Conservation (phyloP, 73 alveolate species). For the Paramecium pentaurelia region DNA sequence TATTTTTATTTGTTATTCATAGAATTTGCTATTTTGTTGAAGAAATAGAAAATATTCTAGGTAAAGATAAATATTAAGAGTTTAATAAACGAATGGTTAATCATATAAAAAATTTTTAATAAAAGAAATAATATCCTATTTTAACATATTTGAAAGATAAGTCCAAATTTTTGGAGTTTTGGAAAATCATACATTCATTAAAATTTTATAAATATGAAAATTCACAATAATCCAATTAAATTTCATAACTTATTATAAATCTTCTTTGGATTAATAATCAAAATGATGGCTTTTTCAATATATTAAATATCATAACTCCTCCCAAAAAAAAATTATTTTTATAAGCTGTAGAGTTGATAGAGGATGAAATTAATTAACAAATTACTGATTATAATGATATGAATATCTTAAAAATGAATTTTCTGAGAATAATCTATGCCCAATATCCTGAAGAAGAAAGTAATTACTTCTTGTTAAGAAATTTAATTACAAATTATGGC, state of each 20-base stretch:
- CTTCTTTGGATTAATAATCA: neutral
- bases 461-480: neutral
- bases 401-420: no score
- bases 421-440: neutral
- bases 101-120: no score
- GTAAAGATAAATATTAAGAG: no score
- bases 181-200: neutral
- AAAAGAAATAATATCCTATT: no score
- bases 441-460: neutral
- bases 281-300: no score
- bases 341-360: neutral
- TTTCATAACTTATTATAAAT: no score
- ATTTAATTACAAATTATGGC: neutral
- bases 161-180: neutral
- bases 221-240: no score
- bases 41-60: neutral
- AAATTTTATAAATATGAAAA: no score
- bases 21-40: neutral
- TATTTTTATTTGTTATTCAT: neutral
- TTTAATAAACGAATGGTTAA: neutral
- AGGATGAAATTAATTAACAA: neutral
- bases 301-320: no score
- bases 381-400: no score
- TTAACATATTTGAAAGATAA: neutral
- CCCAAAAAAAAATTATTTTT: no score